Conservation (phyloP, 257 asterid species). For the Solanum gandarillasii region DNA sequence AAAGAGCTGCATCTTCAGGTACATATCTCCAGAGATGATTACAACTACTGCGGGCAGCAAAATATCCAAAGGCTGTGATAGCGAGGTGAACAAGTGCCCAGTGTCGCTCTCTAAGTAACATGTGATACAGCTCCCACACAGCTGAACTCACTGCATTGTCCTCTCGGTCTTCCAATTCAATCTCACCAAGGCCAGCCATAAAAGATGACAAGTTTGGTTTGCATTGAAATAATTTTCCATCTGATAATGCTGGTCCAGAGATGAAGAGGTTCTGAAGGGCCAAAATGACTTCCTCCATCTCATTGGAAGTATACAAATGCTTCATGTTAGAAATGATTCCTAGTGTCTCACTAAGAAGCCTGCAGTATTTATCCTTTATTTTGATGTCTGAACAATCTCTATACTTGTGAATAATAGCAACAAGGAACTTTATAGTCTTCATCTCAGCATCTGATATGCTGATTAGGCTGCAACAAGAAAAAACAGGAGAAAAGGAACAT, state of each 20-base stretch:
- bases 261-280: conserved; percentile 73
- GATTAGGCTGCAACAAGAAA: conserved; percentile 41
- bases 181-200: conserved; percentile 79
- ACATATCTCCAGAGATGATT: conserved; percentile 81
- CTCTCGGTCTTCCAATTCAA: conserved; percentile 42
- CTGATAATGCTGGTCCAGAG: conserved; percentile 36
- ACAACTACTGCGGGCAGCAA: conserved; percentile 74
- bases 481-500: background rate
- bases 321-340: conserved; percentile 59
- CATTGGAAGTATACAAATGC: conserved; percentile 54
- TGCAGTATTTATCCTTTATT: conserved; percentile 33
- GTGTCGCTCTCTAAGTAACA: conserved; percentile 70
- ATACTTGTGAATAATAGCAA: conserved; percentile 45
- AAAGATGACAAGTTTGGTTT: conserved; percentile 69
- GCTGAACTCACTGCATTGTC: conserved; percentile 50
- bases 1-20: conserved; percentile 85
- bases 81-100: conserved; percentile 88
- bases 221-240: conserved; percentile 39
- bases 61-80: conserved; percentile 65
- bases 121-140: conserved; percentile 68
- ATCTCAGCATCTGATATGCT: conserved; percentile 68
- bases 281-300: conserved; percentile 65
- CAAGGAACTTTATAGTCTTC: conserved; percentile 65
- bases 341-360: conserved; percentile 66
- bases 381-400: conserved; percentile 34